Conservation (phyloP, 805 yeast species). For the Candida loeiensis region DNA sequence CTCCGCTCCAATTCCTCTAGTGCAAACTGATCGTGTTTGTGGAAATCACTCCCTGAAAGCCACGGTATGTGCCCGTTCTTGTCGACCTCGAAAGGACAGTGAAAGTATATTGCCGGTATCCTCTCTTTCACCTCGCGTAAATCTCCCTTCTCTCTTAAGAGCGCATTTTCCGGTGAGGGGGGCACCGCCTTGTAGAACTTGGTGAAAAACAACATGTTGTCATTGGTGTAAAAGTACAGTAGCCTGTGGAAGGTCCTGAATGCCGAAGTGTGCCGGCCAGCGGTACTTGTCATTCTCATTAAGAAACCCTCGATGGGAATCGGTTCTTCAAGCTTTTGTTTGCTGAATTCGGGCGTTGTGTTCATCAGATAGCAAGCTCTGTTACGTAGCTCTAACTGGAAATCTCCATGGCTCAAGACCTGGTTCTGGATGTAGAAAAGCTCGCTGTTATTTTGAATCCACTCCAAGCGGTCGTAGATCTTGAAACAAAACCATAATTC, state of each 20-base stretch:
- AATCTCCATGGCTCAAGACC: constrained; percentile 31
- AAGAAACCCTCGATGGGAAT: constrained; percentile 80
- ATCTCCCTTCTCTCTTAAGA: constrained; percentile 10
- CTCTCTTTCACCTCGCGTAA: neutral
- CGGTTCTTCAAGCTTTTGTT: constrained; percentile 48
- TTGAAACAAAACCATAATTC: constrained; percentile 54
- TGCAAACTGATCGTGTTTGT: constrained; percentile 53
- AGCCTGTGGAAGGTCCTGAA: constrained; percentile 47
- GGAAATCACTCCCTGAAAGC: constrained; percentile 50
- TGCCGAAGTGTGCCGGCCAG: constrained; percentile 39
- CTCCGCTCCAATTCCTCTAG: constrained; percentile 64
- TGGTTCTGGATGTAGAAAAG: constrained; percentile 27
- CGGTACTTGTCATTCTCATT: constrained; percentile 48
- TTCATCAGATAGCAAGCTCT: constrained; percentile 37
- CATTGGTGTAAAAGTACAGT: constrained; percentile 61
- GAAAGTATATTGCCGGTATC: constrained; percentile 34
- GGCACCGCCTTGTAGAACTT: constrained; percentile 57
- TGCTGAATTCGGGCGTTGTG: constrained; percentile 10
- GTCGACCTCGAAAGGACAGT: constrained; percentile 55
- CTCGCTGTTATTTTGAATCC: constrained; percentile 31
- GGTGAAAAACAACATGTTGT: constrained; percentile 58
- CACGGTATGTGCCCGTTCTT: constrained; percentile 54
- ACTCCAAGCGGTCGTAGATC: constrained; percentile 69
- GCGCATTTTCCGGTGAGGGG: constrained; percentile 44
- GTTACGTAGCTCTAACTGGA: constrained; percentile 59